A percentile compares a stretch with the other conserved stretches of the same genome.
Evolutionary conservation across 2,329 filamentous ascomycete genomes (phyloP).

Genomic region (Ophiocordyceps australis): DNA sequence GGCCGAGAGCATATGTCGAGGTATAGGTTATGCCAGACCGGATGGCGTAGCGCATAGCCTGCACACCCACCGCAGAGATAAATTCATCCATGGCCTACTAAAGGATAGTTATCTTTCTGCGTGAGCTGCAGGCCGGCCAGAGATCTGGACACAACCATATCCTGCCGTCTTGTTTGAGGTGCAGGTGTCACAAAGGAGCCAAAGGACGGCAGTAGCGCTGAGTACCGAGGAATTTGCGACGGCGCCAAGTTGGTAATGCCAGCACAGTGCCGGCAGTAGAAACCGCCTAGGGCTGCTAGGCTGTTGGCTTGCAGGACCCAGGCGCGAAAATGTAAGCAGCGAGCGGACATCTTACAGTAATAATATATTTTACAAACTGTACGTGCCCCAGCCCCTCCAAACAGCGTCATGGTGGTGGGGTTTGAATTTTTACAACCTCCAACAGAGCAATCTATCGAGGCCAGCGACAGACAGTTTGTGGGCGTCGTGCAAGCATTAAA

Average conservation of each 20-base stretch:
- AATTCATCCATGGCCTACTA: conserved; percentile 48
- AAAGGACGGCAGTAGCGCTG: too few species aligned
- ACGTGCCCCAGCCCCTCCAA: conserved; percentile 10
- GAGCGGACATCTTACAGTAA: too few species aligned
- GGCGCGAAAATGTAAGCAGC: too few species aligned
- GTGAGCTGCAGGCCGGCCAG: neutral
- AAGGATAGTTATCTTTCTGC: neutral
- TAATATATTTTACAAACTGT: too few species aligned
- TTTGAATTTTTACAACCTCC: conserved; percentile 19
- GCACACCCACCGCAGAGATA: conserved; percentile 32
- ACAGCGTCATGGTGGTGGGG: conserved; percentile 19
- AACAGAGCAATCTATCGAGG: conserved; percentile 6
- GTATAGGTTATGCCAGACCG: conserved; percentile 74
- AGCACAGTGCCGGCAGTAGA: too few species aligned
- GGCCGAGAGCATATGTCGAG: conserved; percentile 66
- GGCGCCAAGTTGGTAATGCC: too few species aligned
- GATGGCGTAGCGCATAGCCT: conserved; percentile 87
- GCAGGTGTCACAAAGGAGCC: too few species aligned
- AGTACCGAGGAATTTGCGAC: too few species aligned
- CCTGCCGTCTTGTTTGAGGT: too few species aligned
- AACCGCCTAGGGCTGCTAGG: too few species aligned
- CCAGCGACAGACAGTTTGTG: conserved; percentile 4
- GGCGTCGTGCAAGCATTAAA: too few species aligned
- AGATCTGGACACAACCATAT: neutral
- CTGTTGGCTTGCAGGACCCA: too few species aligned